A percentile compares a stretch with the other conserved stretches of the same genome.
Evolutionary conservation across 1,284 basidiomycete species (phyloP).

Genomic region (Melampsora americana): DNA sequence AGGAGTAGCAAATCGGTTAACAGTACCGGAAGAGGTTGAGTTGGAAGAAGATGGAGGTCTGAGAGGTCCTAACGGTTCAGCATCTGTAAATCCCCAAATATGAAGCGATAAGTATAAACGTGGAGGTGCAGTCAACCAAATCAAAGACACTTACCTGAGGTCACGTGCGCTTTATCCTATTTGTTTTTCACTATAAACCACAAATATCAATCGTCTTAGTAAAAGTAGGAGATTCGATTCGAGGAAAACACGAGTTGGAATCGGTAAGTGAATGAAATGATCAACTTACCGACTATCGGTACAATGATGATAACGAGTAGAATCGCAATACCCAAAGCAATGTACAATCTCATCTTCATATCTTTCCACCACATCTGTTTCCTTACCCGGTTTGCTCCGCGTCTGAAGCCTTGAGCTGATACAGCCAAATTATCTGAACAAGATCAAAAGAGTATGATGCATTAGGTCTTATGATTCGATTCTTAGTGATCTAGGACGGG

Average conservation of each 20-base stretch:
- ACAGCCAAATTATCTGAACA: constrained; percentile 85
- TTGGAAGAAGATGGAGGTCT: constrained; percentile 36
- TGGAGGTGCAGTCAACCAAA: neutral
- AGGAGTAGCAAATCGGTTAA: constrained; percentile 39
- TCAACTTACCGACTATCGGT: constrained; percentile 63
- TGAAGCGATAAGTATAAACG: neutral
- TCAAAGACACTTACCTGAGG: constrained; percentile 27
- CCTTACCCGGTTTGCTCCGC: constrained; percentile 92
- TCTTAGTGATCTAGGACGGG: constrained; percentile 20
- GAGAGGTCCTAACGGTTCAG: constrained; percentile 41
- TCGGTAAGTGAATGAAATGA: neutral
- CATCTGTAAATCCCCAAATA: constrained; percentile 1
- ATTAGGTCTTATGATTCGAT: neutral
- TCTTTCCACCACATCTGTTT: constrained; percentile 71
- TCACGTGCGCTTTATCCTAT: constrained; percentile 45
- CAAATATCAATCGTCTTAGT: neutral
- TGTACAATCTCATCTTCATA: constrained; percentile 78
- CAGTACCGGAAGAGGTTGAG: constrained; percentile 21
- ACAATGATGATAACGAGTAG: constrained; percentile 91
- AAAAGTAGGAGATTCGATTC: neutral
- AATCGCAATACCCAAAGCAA: constrained; percentile 77
- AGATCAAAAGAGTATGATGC: constrained; percentile 6
- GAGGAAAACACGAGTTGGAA: neutral
- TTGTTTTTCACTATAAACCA: constrained; percentile 34
- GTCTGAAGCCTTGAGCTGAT: constrained; percentile 96